phyloP scores from a whole-genome alignment of 352 stramenopile genomes.

The Globisporangium irregulare region DNA sequence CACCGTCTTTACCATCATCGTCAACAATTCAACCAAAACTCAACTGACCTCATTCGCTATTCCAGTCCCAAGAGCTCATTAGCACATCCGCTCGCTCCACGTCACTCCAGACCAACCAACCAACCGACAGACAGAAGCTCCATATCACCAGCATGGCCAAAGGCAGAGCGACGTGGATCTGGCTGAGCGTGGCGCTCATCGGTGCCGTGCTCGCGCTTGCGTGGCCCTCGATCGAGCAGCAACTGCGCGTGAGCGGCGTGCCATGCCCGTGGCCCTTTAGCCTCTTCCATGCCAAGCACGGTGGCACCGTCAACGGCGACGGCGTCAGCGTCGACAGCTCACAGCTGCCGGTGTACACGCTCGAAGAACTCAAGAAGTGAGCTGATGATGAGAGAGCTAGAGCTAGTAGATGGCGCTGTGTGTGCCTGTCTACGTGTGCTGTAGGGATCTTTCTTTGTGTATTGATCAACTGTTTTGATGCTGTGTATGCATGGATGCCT shows the following conservation, averaged over 20 bases:
- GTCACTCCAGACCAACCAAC: not conserved
- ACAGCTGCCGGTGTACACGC: constrained; percentile 48
- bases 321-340: constrained; percentile 21
- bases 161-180: constrained; percentile 34
- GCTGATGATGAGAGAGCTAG: constrained; percentile 12
- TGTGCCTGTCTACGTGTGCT: not conserved
- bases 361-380: constrained; percentile 60
- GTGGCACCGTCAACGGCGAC: constrained; percentile 10
- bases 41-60: not conserved
- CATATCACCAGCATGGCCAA: constrained; percentile 19
- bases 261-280: constrained; percentile 69
- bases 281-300: constrained; percentile 31
- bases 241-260: constrained; percentile 45
- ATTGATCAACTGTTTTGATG: constrained; percentile 2
- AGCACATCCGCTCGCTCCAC: not conserved
- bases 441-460: not conserved
- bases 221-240: constrained; percentile 75
- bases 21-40: not conserved
- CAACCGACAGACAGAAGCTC: not conserved
- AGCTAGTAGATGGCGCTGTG: not conserved
- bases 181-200: constrained; percentile 48
- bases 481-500: constrained; percentile 6
- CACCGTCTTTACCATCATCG: not conserved
- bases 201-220: constrained; percentile 53
- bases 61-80: not conserved